These are phyloP conservation scores for Stygiomarasmius scandens DNA, from an alignment of 1,284 basidiomycete genomes.

Conservation along the genomic window DNA sequence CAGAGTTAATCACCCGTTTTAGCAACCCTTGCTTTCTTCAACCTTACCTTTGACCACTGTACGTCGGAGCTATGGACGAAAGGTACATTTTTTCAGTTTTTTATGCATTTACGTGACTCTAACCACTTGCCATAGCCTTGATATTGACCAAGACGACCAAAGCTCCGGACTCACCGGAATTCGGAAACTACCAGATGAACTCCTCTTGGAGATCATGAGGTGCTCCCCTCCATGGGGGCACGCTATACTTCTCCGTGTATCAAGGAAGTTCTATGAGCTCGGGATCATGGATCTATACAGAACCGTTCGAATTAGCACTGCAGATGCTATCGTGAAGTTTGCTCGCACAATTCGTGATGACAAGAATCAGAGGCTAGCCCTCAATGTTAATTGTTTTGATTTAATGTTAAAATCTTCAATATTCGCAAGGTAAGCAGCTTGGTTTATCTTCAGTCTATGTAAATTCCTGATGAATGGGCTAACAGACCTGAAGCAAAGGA, in stretches of 20 bases:
- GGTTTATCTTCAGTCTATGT: background rate
- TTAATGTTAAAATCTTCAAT: background rate
- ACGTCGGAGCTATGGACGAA: no score
- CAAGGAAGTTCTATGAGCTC: background rate
- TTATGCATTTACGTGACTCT: no score
- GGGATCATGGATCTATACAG: background rate
- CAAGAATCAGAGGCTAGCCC: background rate
- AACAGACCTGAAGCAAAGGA: background rate
- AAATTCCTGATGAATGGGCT: background rate
- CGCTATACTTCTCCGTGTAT: background rate
- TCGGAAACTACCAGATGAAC: background rate
- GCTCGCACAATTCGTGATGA: background rate
- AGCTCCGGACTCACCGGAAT: background rate
- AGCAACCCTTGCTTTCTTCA: no score
- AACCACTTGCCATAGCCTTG: no score
- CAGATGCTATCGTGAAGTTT: background rate
- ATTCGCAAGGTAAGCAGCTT: background rate
- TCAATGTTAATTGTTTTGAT: background rate
- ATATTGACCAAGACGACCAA: background rate
- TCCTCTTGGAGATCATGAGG: background rate
- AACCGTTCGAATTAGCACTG: background rate
- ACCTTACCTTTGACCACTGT: no score
- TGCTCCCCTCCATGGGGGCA: background rate
- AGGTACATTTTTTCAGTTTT: background rate
- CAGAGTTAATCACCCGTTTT: background rate